Percentiles rank a stretch among this genome's conserved stretches.
phyloP scores from a whole-genome alignment of 768 basidiomycete genomes.

The Termitomyces bulborhizus region DNA sequence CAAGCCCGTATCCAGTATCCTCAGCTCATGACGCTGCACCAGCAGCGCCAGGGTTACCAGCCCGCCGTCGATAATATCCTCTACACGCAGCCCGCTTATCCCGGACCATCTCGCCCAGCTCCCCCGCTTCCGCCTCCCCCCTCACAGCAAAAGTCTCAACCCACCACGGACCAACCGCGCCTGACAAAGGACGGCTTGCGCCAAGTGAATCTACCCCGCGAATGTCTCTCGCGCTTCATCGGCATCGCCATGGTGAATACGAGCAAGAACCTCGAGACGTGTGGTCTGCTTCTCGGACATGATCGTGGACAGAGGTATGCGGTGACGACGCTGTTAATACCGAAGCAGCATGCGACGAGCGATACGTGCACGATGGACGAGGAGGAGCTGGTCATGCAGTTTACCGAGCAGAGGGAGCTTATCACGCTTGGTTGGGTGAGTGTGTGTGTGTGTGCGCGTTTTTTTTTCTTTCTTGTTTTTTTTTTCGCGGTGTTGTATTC shows the following conservation, averaged over 20 bases:
- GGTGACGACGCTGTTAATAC: slow-evolving; percentile 71
- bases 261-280: slow-evolving; percentile 74
- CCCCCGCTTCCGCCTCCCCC: slow-evolving; percentile 14
- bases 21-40: slow-evolving; percentile 73
- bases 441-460: background rate
- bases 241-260: slow-evolving; percentile 78
- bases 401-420: slow-evolving; percentile 74
- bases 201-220: slow-evolving; percentile 58
- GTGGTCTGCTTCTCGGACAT: slow-evolving; percentile 81
- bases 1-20: slow-evolving; percentile 52
- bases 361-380: slow-evolving; percentile 93
- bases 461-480: background rate
- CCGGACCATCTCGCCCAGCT: slow-evolving; percentile 17
- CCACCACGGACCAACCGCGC: background rate
- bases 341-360: slow-evolving; percentile 82
- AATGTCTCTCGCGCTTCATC: slow-evolving; percentile 71
- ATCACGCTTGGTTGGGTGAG: slow-evolving; percentile 91
- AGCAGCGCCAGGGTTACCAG: slow-evolving; percentile 70
- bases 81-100: no score
- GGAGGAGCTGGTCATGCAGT: slow-evolving; percentile 80
- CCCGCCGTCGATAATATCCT: slow-evolving; percentile 42
- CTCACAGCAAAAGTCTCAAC: background rate
- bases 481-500: no score
- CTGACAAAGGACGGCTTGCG: slow-evolving; percentile 37
- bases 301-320: slow-evolving; percentile 42